These are phyloP conservation scores for Salix purpurea DNA, from an alignment of 345 rosid species.

Conservation along the genomic window DNA sequence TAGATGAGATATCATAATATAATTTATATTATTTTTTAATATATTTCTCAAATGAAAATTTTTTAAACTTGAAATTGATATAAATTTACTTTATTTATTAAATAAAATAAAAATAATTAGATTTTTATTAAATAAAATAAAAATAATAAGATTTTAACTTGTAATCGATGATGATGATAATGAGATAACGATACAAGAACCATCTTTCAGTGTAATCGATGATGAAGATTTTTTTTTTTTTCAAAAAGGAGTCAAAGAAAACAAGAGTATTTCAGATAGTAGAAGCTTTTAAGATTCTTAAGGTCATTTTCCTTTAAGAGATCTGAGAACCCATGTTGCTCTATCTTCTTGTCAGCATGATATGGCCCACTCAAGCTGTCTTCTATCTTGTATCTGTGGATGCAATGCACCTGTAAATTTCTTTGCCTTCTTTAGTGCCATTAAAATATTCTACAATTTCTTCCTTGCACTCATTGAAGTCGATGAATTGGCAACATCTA, in stretches of 20 bases:
- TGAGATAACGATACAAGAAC: no score
- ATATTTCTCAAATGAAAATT: no score
- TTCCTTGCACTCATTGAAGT: conserved; percentile 30
- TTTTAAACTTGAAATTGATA: no score
- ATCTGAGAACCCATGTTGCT: conserved; percentile 31
- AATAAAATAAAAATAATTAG: no score
- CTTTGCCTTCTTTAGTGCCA: not conserved
- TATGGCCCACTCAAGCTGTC: conserved; percentile 52
- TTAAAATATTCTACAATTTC: not conserved
- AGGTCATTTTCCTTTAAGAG: conserved; percentile 19
- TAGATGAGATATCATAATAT: no score
- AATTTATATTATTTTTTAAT: no score
- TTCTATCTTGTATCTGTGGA: conserved; percentile 17
- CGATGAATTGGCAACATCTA: conserved; percentile 34
- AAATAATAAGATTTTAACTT: no score
- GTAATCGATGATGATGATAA: no score
- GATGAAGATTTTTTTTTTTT: conserved; percentile 2
- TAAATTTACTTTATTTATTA: no score
- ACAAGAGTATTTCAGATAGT: not conserved
- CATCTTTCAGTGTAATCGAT: not conserved
- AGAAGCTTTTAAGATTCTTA: conserved; percentile 13
- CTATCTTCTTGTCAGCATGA: conserved; percentile 33
- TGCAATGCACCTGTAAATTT: conserved; percentile 35
- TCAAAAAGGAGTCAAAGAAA: conserved; percentile 26
- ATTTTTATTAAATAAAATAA: no score